Conservation (phyloP, 768 basidiomycete species). For the Mycena haematopus region DNA sequence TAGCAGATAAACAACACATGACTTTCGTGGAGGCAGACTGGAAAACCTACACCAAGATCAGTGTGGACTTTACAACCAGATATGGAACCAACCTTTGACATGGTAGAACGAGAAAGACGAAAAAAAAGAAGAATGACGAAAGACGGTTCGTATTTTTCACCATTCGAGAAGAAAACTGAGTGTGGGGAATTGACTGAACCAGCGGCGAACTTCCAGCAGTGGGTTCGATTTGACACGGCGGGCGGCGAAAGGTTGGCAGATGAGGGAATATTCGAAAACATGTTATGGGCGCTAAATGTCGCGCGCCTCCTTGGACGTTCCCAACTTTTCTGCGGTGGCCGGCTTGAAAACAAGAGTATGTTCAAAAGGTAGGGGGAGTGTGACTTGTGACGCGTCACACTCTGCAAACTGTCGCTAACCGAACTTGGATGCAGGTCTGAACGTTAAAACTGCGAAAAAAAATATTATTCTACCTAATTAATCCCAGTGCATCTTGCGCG, state of each 20-base stretch:
- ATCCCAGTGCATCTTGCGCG: slow-evolving; percentile 81
- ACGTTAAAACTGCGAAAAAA: not conserved
- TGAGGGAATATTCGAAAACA: not conserved
- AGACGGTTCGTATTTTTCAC: not conserved
- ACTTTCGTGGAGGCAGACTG: slow-evolving; percentile 11
- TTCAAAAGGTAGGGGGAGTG: too few relatives aligned
- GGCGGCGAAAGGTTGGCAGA: not conserved
- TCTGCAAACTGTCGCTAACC: too few relatives aligned
- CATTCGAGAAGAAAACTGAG: not conserved
- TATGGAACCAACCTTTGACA: not conserved
- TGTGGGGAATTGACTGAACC: not conserved
- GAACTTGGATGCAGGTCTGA: too few relatives aligned
- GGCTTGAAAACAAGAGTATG: too few relatives aligned
- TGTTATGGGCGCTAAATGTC: too few relatives aligned
- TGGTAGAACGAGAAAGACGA: not conserved
- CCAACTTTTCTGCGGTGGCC: slow-evolving; percentile 36
- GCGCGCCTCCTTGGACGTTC: slow-evolving; percentile 30
- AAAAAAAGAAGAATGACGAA: not conserved
- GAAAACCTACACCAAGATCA: slow-evolving; percentile 12
- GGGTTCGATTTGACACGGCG: not conserved
- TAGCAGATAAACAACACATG: slow-evolving; percentile 24
- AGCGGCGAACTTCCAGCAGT: not conserved
- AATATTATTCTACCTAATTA: slow-evolving; percentile 33
- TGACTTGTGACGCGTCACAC: too few relatives aligned
- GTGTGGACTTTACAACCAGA: not conserved